Conservation (phyloP, 352 stramenopile species). For the Phytophthora aleatoria region DNA sequence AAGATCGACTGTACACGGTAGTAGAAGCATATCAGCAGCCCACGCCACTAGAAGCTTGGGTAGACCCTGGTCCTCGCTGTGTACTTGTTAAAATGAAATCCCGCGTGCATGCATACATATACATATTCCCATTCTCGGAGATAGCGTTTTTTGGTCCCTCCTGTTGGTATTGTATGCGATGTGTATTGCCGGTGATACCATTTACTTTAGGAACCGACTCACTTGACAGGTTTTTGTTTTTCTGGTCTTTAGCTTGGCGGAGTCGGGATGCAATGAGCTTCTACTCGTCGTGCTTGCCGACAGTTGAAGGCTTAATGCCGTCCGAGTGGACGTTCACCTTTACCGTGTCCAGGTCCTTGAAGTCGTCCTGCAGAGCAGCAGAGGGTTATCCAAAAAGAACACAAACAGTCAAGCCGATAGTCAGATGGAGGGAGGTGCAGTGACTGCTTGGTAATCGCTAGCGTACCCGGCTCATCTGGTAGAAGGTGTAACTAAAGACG, state of each 20-base stretch:
- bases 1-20: background rate
- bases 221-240: background rate
- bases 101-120: too few species aligned
- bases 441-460: background rate
- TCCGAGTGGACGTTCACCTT: constrained; percentile 85
- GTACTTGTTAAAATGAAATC: too few species aligned
- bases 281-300: constrained; percentile 57
- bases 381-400: background rate
- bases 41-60: too few species aligned
- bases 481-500: constrained; percentile 80
- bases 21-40: background rate
- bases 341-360: constrained; percentile 77
- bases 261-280: background rate
- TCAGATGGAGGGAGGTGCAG: background rate
- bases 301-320: constrained; percentile 68
- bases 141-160: too few species aligned
- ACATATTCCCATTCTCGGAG: too few species aligned
- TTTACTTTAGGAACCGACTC: background rate
- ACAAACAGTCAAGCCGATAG: background rate
- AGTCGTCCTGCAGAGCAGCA: constrained; percentile 63
- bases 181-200: too few species aligned
- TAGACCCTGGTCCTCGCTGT: too few species aligned
- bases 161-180: too few species aligned
- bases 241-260: constrained; percentile 1
- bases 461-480: constrained; percentile 82